A percentile compares a stretch with the other conserved stretches of the same genome.
Conservation (phyloP, 176 grass and related monocot species). For the Puya raimondii region DNA sequence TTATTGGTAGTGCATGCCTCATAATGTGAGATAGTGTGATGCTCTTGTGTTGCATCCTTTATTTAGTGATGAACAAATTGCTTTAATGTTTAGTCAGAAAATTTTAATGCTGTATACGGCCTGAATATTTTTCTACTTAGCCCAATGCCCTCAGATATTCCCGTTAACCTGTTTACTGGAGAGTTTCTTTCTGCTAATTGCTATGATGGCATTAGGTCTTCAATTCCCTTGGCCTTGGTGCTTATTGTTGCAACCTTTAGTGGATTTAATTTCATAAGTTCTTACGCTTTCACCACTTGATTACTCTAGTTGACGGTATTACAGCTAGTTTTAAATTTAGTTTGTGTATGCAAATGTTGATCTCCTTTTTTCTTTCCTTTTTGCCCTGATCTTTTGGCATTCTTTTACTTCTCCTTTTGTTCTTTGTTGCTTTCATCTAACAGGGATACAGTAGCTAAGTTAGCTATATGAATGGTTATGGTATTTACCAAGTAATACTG, state of each 20-base stretch:
- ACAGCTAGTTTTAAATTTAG: neutral
- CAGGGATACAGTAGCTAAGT: neutral
- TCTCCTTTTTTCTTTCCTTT: too few species aligned
- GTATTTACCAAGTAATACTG: neutral
- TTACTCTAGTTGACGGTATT: neutral
- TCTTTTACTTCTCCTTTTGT: too few species aligned
- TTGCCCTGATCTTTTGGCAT: too few species aligned
- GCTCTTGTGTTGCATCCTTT: neutral
- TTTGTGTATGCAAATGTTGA: too few species aligned
- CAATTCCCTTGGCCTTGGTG: neutral
- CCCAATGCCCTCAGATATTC: too few species aligned
- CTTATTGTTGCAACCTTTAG: neutral
- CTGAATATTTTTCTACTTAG: too few species aligned
- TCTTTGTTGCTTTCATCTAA: too few species aligned
- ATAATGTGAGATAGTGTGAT: neutral
- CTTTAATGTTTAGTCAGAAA: too few species aligned
- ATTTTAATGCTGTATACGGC: too few species aligned
- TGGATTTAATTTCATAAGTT: neutral
- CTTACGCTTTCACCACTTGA: neutral
- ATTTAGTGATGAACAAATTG: too few species aligned
- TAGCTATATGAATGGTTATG: neutral
- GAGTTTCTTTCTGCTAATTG: neutral
- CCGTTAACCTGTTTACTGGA: neutral
- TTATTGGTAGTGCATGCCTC: neutral
- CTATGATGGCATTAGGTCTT: neutral